Evolutionary conservation across 257 asterid species (phyloP).

Genomic region (Plectranthus barbatus): DNA sequence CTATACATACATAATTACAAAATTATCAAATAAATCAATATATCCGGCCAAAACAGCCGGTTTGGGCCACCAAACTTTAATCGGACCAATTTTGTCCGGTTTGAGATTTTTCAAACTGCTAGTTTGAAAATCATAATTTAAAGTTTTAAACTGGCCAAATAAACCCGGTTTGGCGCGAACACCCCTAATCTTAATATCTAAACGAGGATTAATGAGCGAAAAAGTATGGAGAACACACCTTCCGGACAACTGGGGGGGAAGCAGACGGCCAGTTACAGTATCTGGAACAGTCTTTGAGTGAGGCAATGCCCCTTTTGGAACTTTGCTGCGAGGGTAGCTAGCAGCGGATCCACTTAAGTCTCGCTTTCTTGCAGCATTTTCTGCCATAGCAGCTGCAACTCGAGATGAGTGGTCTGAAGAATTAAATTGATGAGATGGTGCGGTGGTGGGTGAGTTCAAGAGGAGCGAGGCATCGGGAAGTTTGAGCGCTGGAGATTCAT

Average conservation of each 20-base stretch:
- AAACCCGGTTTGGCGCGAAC: no score
- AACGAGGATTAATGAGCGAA: background rate
- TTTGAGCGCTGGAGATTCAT: slow-evolving; percentile 34
- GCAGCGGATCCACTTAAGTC: slow-evolving; percentile 38
- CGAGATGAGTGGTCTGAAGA: slow-evolving; percentile 57
- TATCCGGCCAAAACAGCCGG: no score
- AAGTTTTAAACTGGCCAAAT: no score
- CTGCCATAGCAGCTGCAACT: slow-evolving; percentile 85
- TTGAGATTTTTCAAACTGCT: no score
- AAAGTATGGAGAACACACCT: slow-evolving; percentile 34
- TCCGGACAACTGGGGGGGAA: slow-evolving; percentile 86
- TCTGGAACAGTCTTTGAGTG: slow-evolving; percentile 57
- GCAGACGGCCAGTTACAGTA: slow-evolving; percentile 47
- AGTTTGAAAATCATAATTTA: no score
- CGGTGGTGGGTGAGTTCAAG: slow-evolving; percentile 55
- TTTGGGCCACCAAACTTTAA: no score
- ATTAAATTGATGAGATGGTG: slow-evolving; percentile 31
- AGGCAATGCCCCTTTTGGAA: slow-evolving; percentile 59
- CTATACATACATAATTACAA: no score
- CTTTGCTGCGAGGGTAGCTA: slow-evolving; percentile 51
- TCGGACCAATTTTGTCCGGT: no score
- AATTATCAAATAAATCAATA: no score
- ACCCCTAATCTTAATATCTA: background rate
- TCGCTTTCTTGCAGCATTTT: slow-evolving; percentile 63
- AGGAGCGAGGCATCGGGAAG: slow-evolving; percentile 80